These are phyloP conservation scores for Populus tremula DNA, from an alignment of 345 rosid genomes.

Conservation along the genomic window DNA sequence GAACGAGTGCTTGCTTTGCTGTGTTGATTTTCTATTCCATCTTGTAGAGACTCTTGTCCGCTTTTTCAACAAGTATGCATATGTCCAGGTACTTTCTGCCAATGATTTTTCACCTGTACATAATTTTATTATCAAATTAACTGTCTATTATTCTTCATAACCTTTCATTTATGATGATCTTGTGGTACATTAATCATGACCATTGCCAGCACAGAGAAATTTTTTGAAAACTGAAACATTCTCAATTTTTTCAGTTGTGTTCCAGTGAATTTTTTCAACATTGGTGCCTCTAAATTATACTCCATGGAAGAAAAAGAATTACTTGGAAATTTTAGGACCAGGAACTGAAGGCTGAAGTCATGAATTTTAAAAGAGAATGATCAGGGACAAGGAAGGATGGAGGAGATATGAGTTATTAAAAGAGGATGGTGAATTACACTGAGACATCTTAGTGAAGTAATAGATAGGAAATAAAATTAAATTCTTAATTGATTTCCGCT, in stretches of 20 bases:
- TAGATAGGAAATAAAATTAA: neutral
- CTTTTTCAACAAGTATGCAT: slow-evolving; percentile 92
- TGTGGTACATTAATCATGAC: neutral
- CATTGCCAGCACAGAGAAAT: neutral
- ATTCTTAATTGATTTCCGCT: neutral
- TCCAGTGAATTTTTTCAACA: neutral
- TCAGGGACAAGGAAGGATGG: neutral
- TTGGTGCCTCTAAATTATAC: neutral
- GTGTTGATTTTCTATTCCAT: slow-evolving; percentile 85
- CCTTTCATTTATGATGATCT: neutral
- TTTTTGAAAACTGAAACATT: neutral
- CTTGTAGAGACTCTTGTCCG: slow-evolving; percentile 98
- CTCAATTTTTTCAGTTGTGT: neutral
- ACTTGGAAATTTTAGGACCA: neutral
- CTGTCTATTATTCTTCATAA: slow-evolving; percentile 1
- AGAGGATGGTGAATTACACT: neutral
- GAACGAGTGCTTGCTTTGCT: slow-evolving; percentile 94
- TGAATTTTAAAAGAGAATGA: neutral
- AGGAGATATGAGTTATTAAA: neutral
- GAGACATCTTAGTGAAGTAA: neutral
- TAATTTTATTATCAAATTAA: neutral
- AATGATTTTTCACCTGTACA: neutral
- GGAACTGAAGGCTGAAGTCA: neutral
- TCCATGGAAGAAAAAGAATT: neutral
- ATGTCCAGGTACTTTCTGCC: slow-evolving; percentile 68